Evolutionary conservation across 495 filamentous ascomycete species (phyloP), one percentile per base, ranked within the genome.

Genomic region (Xylaria castorea): DNA sequence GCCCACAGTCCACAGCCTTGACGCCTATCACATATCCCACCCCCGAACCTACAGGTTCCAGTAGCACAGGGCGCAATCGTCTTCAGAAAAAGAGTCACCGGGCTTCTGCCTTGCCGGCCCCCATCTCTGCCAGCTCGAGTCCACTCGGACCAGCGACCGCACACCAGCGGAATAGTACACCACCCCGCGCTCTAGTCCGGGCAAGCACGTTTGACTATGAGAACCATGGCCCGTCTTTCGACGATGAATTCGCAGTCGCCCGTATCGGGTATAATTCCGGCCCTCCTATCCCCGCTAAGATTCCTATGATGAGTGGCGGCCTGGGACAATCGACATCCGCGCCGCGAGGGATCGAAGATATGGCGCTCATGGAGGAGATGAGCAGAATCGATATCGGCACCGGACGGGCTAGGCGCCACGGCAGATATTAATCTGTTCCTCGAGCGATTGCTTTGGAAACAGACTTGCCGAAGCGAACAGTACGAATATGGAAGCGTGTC

Each of bases 371-470:
- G 77, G 88, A 93, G 69, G 94, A 97, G 81, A 86, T 97, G 81
- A 89, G 88, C 72, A 89, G 85, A 38, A 97, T 97, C 74, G 93
- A 97, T 81, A 92, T 97, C 71, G 94, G 93, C 32, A 81, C 81
- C n/a, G 87, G 86, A 5, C 74, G 84, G 44, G 74, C 79, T 62
- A 76, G 80, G 72, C 76, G 80, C 11, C 73, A 80, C 51, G 71
- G 75, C 14, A 61, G 78, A 42, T 82, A 81, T 63, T 81, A 70
- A 75, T 12, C 9, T 38, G 7, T 40, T 14, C 20, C 46, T 25
- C 7, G 12, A 42, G 14, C 22, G 7, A 5, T 30, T 40, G 16
- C 2, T 44, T 64, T 20, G 25, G 22, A 32, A 42, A 51, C 18
- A 58, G 7, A 46, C 40, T 44, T 48, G 48, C 20, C 27, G 20